A percentile compares a stretch with the other conserved stretches of the same genome.
These are phyloP conservation scores for Cryomyces minteri DNA, from an alignment of 495 filamentous ascomycete genomes.

Conservation along the genomic window DNA sequence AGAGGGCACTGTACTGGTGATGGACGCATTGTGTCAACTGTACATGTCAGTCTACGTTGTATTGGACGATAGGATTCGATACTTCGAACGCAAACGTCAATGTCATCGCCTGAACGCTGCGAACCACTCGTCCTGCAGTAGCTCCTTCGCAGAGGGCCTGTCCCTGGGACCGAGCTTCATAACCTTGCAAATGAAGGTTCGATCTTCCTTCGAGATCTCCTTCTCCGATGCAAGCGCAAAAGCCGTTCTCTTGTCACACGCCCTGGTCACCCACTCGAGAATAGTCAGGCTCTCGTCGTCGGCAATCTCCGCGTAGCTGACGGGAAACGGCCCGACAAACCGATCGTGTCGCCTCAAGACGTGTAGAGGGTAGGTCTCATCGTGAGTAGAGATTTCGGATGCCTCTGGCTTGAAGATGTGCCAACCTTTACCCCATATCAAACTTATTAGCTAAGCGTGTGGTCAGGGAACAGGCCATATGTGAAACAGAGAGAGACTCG, in stretches of 20 bases:
- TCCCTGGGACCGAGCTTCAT: conserved; percentile 20
- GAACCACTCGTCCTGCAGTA: conserved; percentile 6
- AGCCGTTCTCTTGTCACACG: conserved; percentile 7
- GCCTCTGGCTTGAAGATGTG: conserved; percentile 26
- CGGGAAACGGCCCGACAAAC: conserved; percentile 27
- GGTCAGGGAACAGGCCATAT: too few relatives aligned
- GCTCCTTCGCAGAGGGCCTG: conserved; percentile 16
- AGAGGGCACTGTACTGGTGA: too few relatives aligned
- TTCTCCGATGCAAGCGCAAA: neutral
- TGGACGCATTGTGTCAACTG: too few relatives aligned
- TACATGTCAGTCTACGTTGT: too few relatives aligned
- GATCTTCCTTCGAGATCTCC: conserved; percentile 11
- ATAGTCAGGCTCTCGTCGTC: neutral
- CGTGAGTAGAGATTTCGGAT: conserved; percentile 18
- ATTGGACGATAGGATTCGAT: too few relatives aligned
- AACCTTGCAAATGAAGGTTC: conserved; percentile 15
- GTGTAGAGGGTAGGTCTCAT: conserved; percentile 24
- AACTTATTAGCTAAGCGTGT: conserved; percentile 20
- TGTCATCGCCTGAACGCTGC: too few relatives aligned
- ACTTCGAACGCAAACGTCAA: too few relatives aligned
- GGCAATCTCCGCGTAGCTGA: conserved; percentile 17
- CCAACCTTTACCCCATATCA: conserved; percentile 23
- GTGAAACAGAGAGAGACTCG: too few relatives aligned
- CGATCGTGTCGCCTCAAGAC: conserved; percentile 22
- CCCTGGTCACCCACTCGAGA: conserved; percentile 5